phyloP scores from a whole-genome alignment of 75 land plant genomes.

The Ceratopteris richardii region DNA sequence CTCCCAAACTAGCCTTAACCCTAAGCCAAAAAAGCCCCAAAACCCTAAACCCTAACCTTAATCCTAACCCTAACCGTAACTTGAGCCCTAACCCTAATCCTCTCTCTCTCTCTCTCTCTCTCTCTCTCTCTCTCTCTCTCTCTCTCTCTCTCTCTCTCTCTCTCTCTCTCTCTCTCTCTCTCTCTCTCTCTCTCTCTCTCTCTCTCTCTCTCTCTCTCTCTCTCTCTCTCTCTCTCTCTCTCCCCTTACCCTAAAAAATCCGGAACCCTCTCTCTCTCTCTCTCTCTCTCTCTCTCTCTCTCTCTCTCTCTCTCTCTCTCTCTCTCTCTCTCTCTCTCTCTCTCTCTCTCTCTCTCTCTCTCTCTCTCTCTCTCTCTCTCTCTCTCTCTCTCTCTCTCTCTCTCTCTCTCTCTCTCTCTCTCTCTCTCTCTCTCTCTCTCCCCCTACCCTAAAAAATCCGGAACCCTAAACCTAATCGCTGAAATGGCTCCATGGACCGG shows the following conservation, averaged over 20 bases:
- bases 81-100: too few relatives aligned
- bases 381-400: too few relatives aligned
- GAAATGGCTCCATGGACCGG: too few relatives aligned
- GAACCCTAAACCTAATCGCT: too few relatives aligned
- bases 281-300: neutral
- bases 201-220: neutral
- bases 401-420: too few relatives aligned
- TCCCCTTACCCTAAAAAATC: neutral
- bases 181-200: neutral
- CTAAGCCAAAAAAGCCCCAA: too few relatives aligned
- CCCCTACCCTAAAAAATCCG: too few relatives aligned
- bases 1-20: too few relatives aligned
- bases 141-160: neutral
- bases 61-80: too few relatives aligned
- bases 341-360: neutral
- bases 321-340: neutral
- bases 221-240: neutral
- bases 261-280: neutral
- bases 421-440: too few relatives aligned
- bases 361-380: neutral
- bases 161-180: neutral
- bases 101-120: too few relatives aligned
- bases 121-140: neutral
- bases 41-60: too few relatives aligned
- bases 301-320: neutral